Percentiles rank a stretch among this genome's conserved stretches.
These are phyloP conservation scores for Auxenochlorella protothecoides DNA, from an alignment of 139 green algal species.

Conservation along the genomic window DNA sequence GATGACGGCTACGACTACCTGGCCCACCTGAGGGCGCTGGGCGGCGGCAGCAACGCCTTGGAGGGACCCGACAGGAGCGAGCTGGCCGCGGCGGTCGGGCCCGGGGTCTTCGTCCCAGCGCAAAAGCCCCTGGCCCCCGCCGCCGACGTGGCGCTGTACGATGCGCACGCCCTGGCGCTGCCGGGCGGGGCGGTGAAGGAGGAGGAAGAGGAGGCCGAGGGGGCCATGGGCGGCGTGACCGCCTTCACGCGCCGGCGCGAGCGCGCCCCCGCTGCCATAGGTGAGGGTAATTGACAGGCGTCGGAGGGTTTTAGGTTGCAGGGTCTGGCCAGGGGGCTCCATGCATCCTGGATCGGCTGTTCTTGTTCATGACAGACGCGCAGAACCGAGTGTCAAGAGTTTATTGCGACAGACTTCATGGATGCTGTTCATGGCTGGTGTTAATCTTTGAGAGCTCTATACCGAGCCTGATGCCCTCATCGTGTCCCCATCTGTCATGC, in stretches of 20 bases:
- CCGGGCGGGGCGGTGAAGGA: constrained; percentile 19
- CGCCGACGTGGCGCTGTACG: constrained; percentile 26
- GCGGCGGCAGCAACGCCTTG: constrained; percentile 14
- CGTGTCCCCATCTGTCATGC: too few species aligned
- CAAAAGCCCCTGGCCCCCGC: constrained; percentile 6
- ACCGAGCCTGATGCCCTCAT: neutral
- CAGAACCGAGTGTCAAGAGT: too few species aligned
- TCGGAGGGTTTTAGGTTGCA: neutral
- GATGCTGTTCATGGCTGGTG: neutral
- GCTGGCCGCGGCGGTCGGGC: constrained; percentile 5
- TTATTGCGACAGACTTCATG: too few species aligned
- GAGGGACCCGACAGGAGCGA: constrained; percentile 2
- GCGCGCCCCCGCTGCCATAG: constrained; percentile 1
- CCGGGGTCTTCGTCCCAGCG: constrained; percentile 32
- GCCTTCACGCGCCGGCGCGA: constrained; percentile 28
- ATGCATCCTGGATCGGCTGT: too few species aligned
- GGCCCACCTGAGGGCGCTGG: constrained; percentile 56
- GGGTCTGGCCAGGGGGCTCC: too few species aligned
- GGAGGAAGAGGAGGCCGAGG: constrained; percentile 26
- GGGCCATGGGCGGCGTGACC: constrained; percentile 34
- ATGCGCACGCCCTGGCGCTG: constrained; percentile 24
- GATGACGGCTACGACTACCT: constrained; percentile 97
- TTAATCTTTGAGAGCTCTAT: too few species aligned
- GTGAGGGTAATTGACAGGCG: neutral
- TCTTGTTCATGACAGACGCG: too few species aligned